Evolutionary conservation across 495 filamentous ascomycete species (phyloP), one percentile per base, ranked within the genome.

Genomic region (Cudoniella acicularis): DNA sequence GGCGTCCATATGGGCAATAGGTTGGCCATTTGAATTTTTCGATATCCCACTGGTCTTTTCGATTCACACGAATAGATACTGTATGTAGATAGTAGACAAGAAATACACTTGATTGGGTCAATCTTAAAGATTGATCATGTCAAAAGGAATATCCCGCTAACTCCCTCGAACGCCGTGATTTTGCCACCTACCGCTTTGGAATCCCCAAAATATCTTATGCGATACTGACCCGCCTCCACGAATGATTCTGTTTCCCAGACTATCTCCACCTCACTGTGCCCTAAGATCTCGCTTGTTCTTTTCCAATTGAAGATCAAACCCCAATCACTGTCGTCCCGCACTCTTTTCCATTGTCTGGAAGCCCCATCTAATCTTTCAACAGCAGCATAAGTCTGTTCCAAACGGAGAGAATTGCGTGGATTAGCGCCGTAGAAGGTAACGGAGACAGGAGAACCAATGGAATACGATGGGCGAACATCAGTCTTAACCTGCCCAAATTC

Each of bases 361-460:
- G 67, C 4, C 67, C 52, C n/a, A 77, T 73, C 57, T 21, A 84
- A 68, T 55, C 73, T 78, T 76, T 98, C 91, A 2, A 97, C 85
- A 1, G 87, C 85, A 8, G 87, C 90, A 66, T 85, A 96, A 6
- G 87, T 96, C 9, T 79, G 82, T 64, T 89, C 92, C 11, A 89
- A 81, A 20, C 83, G 82, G 26, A 97, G 80, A 58, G 95, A 85
- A 64, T 98, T 97, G 36, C 93, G 78, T 18, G 93, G 93, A 61
- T 96, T 97, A 2, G 92, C 91, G 42, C 89, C 94, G 13, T 94
- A 83, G 70, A 98, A 97, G 0, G 72, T 84, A 0, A 75, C 87
- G 8, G 69, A 81, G 52, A 91, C 83, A 21, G 65, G 67, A 24
- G 80, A 76, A 9, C 88, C 87, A 10, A 72, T 74, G 2, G 67